phyloP scores from a whole-genome alignment of 768 basidiomycete genomes.

The Suillus weaverae region DNA sequence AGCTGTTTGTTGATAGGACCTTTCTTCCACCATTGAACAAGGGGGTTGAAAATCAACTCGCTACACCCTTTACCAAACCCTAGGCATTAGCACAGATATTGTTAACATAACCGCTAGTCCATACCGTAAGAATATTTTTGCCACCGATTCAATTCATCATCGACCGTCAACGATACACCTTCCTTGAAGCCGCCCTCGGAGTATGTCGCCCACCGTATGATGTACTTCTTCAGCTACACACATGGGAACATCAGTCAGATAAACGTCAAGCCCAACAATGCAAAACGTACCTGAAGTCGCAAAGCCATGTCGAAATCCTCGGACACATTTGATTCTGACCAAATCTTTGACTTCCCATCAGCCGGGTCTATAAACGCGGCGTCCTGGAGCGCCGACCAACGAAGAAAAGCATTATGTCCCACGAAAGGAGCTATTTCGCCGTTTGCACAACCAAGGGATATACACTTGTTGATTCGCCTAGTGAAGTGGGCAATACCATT shows the following conservation, averaged over 20 bases:
- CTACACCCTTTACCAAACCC: slow-evolving; percentile 50
- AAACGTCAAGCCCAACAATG: slow-evolving; percentile 39
- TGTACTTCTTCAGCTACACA: slow-evolving; percentile 4
- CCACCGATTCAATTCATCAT: slow-evolving; percentile 87
- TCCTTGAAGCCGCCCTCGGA: slow-evolving; percentile 82
- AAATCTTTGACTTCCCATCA: slow-evolving; percentile 69
- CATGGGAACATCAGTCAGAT: not conserved
- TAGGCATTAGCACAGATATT: slow-evolving; percentile 1
- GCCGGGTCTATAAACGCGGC: slow-evolving; percentile 66
- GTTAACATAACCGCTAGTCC: slow-evolving; percentile 39
- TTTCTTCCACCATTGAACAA: slow-evolving; percentile 57
- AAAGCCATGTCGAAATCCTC: slow-evolving; percentile 86
- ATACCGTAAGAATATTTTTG: slow-evolving; percentile 78
- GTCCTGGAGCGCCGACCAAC: slow-evolving; percentile 84
- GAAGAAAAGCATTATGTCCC: slow-evolving; percentile 80
- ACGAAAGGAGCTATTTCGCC: slow-evolving; percentile 73
- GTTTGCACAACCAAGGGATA: slow-evolving; percentile 71
- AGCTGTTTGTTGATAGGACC: slow-evolving; percentile 77
- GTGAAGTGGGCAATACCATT: slow-evolving; percentile 87
- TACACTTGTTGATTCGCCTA: slow-evolving; percentile 74
- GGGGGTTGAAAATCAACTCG: slow-evolving; percentile 80
- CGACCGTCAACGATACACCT: slow-evolving; percentile 80
- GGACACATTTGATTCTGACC: slow-evolving; percentile 83
- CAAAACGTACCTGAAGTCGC: slow-evolving; percentile 44
- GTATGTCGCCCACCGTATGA: slow-evolving; percentile 61